These are phyloP conservation scores for Stachybotrys elegans DNA, from an alignment of 2,329 filamentous ascomycete genomes.

Conservation along the genomic window DNA sequence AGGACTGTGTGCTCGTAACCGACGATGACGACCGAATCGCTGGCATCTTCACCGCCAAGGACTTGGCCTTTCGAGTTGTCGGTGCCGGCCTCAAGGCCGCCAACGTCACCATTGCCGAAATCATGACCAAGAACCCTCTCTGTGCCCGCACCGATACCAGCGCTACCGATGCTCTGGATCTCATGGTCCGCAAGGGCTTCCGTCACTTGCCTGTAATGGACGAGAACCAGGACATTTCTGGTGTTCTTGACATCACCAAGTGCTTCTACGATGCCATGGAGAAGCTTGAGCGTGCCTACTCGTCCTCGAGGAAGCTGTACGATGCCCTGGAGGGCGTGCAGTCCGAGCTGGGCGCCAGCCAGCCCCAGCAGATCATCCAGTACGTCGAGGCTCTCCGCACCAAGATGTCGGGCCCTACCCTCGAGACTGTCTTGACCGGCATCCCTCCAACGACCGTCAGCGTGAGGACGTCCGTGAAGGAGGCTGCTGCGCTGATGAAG, in stretches of 20 bases:
- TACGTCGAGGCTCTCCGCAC: slow-evolving; percentile 92
- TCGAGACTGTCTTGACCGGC: slow-evolving; percentile 90
- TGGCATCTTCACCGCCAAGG: slow-evolving; percentile 98
- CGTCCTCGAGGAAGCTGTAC: slow-evolving; percentile 95
- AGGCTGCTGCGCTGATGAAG: slow-evolving; percentile 94
- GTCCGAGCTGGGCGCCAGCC: slow-evolving; percentile 89
- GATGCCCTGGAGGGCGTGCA: slow-evolving; percentile 97
- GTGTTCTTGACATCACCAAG: slow-evolving; percentile 97
- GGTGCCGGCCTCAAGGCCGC: slow-evolving; percentile 84
- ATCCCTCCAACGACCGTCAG: slow-evolving; percentile 91
- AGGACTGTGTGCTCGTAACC: slow-evolving; percentile 95
- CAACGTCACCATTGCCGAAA: slow-evolving; percentile 90
- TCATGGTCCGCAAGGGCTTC: slow-evolving; percentile 98
- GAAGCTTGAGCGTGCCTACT: slow-evolving; percentile 95
- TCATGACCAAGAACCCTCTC: slow-evolving; percentile 99
- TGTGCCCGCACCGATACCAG: slow-evolving; percentile 97
- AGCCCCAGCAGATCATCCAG: slow-evolving; percentile 97
- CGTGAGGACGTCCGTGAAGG: slow-evolving; percentile 91
- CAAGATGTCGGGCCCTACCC: slow-evolving; percentile 97
- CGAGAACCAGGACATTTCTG: slow-evolving; percentile 98
- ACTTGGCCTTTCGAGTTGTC: slow-evolving; percentile 94
- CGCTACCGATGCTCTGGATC: slow-evolving; percentile 91
- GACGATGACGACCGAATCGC: slow-evolving; percentile 97
- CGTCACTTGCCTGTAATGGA: slow-evolving; percentile 98
- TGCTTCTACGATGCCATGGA: slow-evolving; percentile 99